phyloP scores from a whole-genome alignment of 441 rosid species.

The Kokia cookei region DNA sequence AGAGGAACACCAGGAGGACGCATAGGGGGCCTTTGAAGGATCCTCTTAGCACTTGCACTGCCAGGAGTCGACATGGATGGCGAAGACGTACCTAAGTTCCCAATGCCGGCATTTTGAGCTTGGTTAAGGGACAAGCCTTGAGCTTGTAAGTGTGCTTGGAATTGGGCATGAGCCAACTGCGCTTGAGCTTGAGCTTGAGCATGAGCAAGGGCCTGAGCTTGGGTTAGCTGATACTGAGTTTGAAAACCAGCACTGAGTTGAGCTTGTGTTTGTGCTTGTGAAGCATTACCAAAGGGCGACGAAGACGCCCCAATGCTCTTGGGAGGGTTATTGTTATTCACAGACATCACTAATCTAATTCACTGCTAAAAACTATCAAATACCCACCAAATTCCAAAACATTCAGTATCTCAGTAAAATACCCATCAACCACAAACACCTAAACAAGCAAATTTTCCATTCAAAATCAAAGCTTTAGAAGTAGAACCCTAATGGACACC shows the following conservation, averaged over 20 bases:
- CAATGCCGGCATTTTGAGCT: slow-evolving; percentile 53
- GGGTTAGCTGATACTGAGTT: slow-evolving; percentile 69
- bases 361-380: not conserved
- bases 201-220: slow-evolving; percentile 71
- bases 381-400: slow-evolving; percentile 5
- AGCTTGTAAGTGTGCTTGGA: slow-evolving; percentile 77
- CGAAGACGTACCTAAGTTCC: slow-evolving; percentile 57
- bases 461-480: not conserved
- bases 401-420: not conserved
- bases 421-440: not conserved
- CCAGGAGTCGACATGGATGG: slow-evolving; percentile 70
- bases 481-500: not conserved
- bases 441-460: not conserved
- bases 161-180: slow-evolving; percentile 67
- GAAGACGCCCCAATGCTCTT: slow-evolving; percentile 60
- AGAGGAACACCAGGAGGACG: slow-evolving; percentile 70
- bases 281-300: slow-evolving; percentile 66
- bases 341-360: slow-evolving; percentile 34
- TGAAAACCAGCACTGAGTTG: slow-evolving; percentile 63
- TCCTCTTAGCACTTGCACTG: slow-evolving; percentile 47
- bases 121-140: slow-evolving; percentile 60
- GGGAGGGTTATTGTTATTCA: slow-evolving; percentile 53
- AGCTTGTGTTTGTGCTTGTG: slow-evolving; percentile 49
- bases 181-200: slow-evolving; percentile 40
- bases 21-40: slow-evolving; percentile 66